These are phyloP conservation scores for Medicago ruthenica DNA, from an alignment of 306 rosid genomes.

Conservation along the genomic window DNA sequence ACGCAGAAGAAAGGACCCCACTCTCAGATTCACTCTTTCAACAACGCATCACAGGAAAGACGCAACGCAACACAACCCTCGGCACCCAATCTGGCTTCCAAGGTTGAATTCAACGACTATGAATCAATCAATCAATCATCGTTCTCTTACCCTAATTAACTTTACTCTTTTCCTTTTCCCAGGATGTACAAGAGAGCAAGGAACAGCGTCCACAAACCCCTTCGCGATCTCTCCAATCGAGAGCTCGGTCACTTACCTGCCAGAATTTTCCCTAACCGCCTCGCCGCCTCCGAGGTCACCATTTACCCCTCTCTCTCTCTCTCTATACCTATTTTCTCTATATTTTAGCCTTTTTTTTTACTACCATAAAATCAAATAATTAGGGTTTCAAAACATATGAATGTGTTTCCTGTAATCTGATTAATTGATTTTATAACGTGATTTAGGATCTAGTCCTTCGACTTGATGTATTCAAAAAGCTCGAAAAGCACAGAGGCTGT, in stretches of 20 bases:
- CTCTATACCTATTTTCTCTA: background rate
- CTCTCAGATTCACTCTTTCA: background rate
- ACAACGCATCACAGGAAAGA: no score
- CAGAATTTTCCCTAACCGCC: constrained; percentile 67
- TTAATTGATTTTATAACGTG: constrained; percentile 3
- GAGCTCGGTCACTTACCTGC: constrained; percentile 77
- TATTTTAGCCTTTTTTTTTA: background rate
- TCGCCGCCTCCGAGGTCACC: constrained; percentile 74
- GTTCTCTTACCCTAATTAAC: background rate
- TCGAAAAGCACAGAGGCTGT: constrained; percentile 80
- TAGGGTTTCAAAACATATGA: background rate
- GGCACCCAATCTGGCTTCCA: background rate
- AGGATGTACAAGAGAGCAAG: constrained; percentile 65
- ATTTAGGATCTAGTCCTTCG: constrained; percentile 82
- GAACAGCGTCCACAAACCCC: constrained; percentile 47
- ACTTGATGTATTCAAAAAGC: constrained; percentile 65
- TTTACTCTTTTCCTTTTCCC: background rate
- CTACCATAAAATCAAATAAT: background rate
- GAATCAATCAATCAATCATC: no score
- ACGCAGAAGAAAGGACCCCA: background rate
- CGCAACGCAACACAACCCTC: background rate
- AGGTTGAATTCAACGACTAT: background rate
- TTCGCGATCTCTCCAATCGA: constrained; percentile 73
- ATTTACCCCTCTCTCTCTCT: background rate
- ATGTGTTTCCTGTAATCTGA: background rate